These are phyloP conservation scores for Penicillium sp. DNA, from an alignment of 2,329 filamentous ascomycete genomes.

Conservation along the genomic window DNA sequence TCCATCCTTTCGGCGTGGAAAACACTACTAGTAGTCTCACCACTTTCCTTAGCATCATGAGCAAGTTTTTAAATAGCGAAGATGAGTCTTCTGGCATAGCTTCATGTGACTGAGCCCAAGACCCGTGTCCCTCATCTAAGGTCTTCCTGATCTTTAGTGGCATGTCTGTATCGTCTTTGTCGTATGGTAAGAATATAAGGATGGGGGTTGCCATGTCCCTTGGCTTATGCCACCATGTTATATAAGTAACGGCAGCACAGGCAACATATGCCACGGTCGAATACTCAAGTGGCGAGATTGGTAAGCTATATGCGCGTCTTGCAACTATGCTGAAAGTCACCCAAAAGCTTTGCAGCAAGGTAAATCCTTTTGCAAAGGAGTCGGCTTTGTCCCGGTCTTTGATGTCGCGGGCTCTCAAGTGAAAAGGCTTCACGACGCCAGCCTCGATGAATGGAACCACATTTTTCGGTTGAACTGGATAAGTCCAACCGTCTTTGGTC, in stretches of 20 bases:
- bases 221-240: slow-evolving; percentile 17
- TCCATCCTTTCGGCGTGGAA: background rate
- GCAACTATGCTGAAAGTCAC: slow-evolving; percentile 7
- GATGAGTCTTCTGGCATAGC: background rate
- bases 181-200: slow-evolving; percentile 6
- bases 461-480: slow-evolving; percentile 1
- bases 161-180: slow-evolving; percentile 5
- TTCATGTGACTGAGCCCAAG: background rate
- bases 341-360: slow-evolving; percentile 12
- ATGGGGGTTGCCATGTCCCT: slow-evolving; percentile 19
- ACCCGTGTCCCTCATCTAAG: background rate
- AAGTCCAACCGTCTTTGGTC: slow-evolving; percentile 10
- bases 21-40: background rate
- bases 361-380: slow-evolving; percentile 11
- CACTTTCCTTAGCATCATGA: background rate
- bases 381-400: slow-evolving; percentile 16
- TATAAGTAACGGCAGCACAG: slow-evolving; percentile 10
- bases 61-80: background rate
- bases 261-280: slow-evolving; percentile 13
- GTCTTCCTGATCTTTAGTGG: background rate
- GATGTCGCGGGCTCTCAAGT: slow-evolving; percentile 10
- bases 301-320: slow-evolving; percentile 11
- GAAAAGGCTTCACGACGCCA: slow-evolving; percentile 5
- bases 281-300: slow-evolving; percentile 12
- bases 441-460: slow-evolving; percentile 8